These are phyloP conservation scores for Nemania abortiva DNA, from an alignment of 2,329 filamentous ascomycete species.

Conservation along the genomic window DNA sequence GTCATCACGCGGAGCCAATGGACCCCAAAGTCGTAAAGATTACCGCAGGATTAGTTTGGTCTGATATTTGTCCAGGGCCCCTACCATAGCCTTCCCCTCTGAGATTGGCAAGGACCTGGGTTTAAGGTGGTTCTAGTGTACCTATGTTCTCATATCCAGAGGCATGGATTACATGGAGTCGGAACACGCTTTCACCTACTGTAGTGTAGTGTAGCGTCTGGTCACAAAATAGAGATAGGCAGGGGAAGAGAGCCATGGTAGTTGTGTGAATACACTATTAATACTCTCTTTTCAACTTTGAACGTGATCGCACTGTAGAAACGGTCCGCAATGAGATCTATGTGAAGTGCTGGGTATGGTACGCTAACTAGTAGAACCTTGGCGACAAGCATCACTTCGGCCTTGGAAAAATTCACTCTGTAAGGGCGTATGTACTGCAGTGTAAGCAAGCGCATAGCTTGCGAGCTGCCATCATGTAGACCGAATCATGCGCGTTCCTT, in stretches of 20 bases:
- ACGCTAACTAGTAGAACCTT: not conserved
- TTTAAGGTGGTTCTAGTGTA: constrained; percentile 5
- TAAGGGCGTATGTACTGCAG: not conserved
- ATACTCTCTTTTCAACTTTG: not conserved
- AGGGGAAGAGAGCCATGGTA: not conserved
- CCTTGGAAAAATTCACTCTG: constrained; percentile 8
- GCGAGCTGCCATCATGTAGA: constrained; percentile 17
- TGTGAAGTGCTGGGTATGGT: not conserved
- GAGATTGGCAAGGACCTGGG: constrained; percentile 25
- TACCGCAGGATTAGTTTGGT: constrained; percentile 32
- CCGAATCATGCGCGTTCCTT: constrained; percentile 2
- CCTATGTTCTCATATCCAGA: constrained; percentile 11
- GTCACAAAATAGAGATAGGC: constrained; percentile 6
- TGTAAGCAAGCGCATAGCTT: not conserved
- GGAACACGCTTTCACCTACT: constrained; percentile 16
- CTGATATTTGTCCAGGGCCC: constrained; percentile 32
- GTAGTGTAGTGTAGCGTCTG: constrained; percentile 13
- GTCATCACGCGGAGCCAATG: constrained; percentile 28
- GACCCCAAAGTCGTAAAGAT: constrained; percentile 31
- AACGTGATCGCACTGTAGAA: constrained; percentile 8
- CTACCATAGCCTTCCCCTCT: constrained; percentile 8
- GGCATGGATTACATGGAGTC: constrained; percentile 25
- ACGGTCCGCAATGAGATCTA: not conserved
- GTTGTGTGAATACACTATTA: not conserved
- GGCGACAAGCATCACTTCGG: not conserved